These are phyloP conservation scores for Neurospora pannonica DNA, from an alignment of 495 filamentous ascomycete species.

Conservation along the genomic window DNA sequence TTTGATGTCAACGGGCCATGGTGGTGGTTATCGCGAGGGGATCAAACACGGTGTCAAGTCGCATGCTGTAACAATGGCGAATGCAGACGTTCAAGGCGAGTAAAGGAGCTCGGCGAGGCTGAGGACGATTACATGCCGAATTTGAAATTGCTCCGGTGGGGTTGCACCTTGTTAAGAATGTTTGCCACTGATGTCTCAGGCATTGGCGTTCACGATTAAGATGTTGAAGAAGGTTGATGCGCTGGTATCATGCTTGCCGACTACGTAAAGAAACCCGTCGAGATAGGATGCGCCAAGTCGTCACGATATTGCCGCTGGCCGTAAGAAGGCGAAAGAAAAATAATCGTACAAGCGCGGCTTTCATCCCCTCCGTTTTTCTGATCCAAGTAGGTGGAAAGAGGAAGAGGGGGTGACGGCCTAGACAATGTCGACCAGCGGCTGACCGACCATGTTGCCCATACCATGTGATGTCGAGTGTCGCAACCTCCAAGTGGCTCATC, in stretches of 20 bases:
- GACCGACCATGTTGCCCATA: constrained; percentile 19
- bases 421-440: constrained; percentile 25
- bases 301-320: constrained; percentile 24
- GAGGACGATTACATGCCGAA: constrained; percentile 6
- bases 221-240: constrained; percentile 16
- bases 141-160: not conserved
- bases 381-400: constrained; percentile 17
- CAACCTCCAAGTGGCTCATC: constrained; percentile 21
- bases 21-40: not conserved
- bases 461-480: constrained; percentile 24
- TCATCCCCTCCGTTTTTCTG: constrained; percentile 22
- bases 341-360: constrained; percentile 29
- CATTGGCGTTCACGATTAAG: constrained; percentile 18
- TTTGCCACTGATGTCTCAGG: constrained; percentile 8
- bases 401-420: constrained; percentile 13
- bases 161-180: constrained; percentile 5
- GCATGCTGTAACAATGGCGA: constrained; percentile 12
- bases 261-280: constrained; percentile 25
- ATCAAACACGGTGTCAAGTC: constrained; percentile 6
- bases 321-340: constrained; percentile 22
- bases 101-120: constrained; percentile 4
- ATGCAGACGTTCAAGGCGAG: constrained; percentile 2
- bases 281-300: constrained; percentile 21
- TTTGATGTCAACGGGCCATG: not conserved
- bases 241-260: constrained; percentile 24